Base-by-base conservation (phyloP, 805 yeast species). In the Metschnikowia similis region DNA sequence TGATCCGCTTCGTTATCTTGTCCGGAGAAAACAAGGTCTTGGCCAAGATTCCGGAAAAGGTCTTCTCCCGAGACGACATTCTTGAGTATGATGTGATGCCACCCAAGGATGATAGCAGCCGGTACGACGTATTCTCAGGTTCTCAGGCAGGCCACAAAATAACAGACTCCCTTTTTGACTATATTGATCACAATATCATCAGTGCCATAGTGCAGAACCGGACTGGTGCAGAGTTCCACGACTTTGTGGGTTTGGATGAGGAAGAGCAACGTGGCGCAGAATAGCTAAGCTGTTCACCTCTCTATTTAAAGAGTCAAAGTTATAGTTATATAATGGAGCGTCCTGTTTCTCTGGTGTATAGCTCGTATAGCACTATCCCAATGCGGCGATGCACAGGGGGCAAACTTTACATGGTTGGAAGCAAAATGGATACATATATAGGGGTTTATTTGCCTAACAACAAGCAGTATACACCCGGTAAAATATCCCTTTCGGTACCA, bases 11-110 rank as follows among this genome's bases (percentile, higher is more conserved):
- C 65, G 84, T 83, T 2, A 75, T 87, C 31, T 65, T 87, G 38
- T 83, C 90, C 0, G 87, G 86, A 14, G 94, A 86, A 63, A 81
- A 81, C 26, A 76, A 81, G 38, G 76, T 84, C 1, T 82, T 87
- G 86, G 87, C 88, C 1, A 78, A 80, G 55, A 72, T 86, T 26
- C 95, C 95, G 0, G 59, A 73, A 27, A 57, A 66, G 2, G 73
- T 85, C 26, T 87, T 89, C 87, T 75, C 77, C 1, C 62, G 77
- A 27, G 74, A 83, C 48, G 85, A 84, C 48, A 74, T 83, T 13
- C 81, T 71, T 59, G 95, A 87, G 56, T 87, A 78, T 60, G 95
- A 87, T 64, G 77, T 85, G 2, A 63, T 87, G 21, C 91, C 95
- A 1, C 94, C 95, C 1, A 56, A 57, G 38, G 67, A 66, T 46